Evolutionary conservation across 495 filamentous ascomycete species (phyloP).

Genomic region (Talaromyces ruber): DNA sequence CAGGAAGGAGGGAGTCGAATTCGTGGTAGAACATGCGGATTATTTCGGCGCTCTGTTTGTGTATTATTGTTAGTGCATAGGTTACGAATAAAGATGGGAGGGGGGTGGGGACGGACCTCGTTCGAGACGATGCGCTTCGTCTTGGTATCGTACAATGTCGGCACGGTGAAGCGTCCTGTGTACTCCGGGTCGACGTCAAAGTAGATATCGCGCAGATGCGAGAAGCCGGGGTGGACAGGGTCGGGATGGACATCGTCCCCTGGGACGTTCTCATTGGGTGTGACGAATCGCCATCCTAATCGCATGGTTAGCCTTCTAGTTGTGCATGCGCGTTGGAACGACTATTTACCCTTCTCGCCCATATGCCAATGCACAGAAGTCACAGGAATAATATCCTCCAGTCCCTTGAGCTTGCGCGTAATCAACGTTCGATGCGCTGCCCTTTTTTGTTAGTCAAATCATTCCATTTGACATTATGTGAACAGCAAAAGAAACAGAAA

Average conservation of each 20-base stretch:
- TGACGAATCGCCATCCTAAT: constrained; percentile 77
- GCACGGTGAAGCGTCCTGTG: constrained; percentile 52
- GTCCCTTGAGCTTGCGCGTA: constrained; percentile 56
- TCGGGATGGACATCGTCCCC: constrained; percentile 47
- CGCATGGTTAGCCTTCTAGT: neutral
- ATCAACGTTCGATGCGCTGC: constrained; percentile 53
- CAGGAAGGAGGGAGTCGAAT: constrained; percentile 62
- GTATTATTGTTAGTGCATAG: neutral
- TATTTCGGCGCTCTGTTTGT: constrained; percentile 39
- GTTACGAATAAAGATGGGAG: neutral
- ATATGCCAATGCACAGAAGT: constrained; percentile 65
- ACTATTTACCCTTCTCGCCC: constrained; percentile 43
- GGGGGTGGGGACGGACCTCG: constrained; percentile 26
- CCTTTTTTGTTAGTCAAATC: constrained; percentile 6
- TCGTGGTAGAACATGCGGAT: constrained; percentile 64
- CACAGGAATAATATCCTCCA: constrained; percentile 57
- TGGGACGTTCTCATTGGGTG: constrained; percentile 51
- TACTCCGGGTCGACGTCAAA: constrained; percentile 52
- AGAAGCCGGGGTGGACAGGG: constrained; percentile 42
- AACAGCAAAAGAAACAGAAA: neutral
- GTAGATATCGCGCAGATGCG: constrained; percentile 53
- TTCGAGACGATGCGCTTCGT: constrained; percentile 48
- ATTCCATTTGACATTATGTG: neutral
- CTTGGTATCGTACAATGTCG: constrained; percentile 56
- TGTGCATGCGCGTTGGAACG: neutral